phyloP scores from a whole-genome alignment of 2,329 filamentous ascomycete species.

The Gyromitra esculenta region DNA sequence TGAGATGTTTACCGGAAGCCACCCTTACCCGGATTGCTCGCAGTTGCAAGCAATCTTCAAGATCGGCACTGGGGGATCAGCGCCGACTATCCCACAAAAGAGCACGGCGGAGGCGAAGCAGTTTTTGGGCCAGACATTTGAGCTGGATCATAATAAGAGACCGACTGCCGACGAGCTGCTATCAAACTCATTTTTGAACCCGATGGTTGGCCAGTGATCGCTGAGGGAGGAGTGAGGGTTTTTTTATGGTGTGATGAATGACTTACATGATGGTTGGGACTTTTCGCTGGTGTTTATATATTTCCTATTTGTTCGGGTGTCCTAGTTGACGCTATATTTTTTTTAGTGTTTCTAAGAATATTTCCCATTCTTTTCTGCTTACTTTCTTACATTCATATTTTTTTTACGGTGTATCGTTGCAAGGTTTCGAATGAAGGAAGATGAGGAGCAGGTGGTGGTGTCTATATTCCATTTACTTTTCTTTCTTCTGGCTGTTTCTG shows the following conservation, averaged over 20 bases:
- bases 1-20: slow-evolving; percentile 98
- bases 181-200: slow-evolving; percentile 80
- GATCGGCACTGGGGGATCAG: slow-evolving; percentile 87
- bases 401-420: slow-evolving; percentile 35
- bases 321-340: slow-evolving; percentile 23
- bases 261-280: slow-evolving; percentile 42
- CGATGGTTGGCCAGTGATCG: slow-evolving; percentile 63
- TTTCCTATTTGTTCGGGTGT: slow-evolving; percentile 36
- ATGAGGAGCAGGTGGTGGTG: not conserved
- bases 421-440: slow-evolving; percentile 15
- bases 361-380: slow-evolving; percentile 33
- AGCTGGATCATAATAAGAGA: slow-evolving; percentile 91
- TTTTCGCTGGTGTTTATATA: slow-evolving; percentile 43
- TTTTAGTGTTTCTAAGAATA: slow-evolving; percentile 29
- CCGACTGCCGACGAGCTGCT: slow-evolving; percentile 92
- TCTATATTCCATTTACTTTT: slow-evolving; percentile 33
- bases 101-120: slow-evolving; percentile 83
- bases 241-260: slow-evolving; percentile 45
- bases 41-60: slow-evolving; percentile 99
- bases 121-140: slow-evolving; percentile 90
- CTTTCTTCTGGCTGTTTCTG: slow-evolving; percentile 40
- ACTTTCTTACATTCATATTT: slow-evolving; percentile 25
- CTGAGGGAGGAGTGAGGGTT: slow-evolving; percentile 14
- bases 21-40: slow-evolving; percentile 96
- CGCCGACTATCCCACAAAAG: slow-evolving; percentile 86